Percentiles rank a stretch among this genome's conserved stretches.
phyloP scores from a whole-genome alignment of 2,329 filamentous ascomycete genomes.

The Alternaria alternata region DNA sequence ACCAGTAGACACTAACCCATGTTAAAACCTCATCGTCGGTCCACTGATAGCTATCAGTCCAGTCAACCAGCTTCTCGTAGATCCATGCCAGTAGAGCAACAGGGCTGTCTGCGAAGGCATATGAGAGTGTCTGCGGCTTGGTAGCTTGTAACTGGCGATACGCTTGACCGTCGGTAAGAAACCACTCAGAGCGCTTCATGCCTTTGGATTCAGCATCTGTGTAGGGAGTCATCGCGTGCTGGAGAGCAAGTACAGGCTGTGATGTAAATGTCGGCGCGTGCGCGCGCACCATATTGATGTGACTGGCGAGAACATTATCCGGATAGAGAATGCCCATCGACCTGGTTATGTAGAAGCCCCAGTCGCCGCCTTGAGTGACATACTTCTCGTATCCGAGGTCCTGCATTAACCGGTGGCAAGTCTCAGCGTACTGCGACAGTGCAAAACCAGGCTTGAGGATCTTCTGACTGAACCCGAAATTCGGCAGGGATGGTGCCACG shows the following conservation, averaged over 20 bases:
- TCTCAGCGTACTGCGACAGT: constrained; percentile 68
- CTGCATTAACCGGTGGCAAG: constrained; percentile 72
- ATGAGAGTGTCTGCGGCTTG: constrained; percentile 76
- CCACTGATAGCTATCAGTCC: constrained; percentile 77
- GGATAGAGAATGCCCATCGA: constrained; percentile 68
- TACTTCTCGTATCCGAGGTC: constrained; percentile 70
- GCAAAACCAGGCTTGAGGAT: constrained; percentile 65
- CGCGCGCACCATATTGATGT: constrained; percentile 68
- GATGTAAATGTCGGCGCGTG: constrained; percentile 48
- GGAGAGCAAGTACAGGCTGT: constrained; percentile 65
- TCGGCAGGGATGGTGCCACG: constrained; percentile 63
- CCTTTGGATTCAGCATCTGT: constrained; percentile 61
- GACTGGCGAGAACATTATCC: constrained; percentile 64
- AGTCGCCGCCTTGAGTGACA: constrained; percentile 70
- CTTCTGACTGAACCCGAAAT: constrained; percentile 63
- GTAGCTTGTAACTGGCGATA: constrained; percentile 70
- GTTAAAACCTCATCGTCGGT: constrained; percentile 78
- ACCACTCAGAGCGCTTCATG: constrained; percentile 64
- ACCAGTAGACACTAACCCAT: constrained; percentile 78
- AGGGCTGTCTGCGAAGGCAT: constrained; percentile 73
- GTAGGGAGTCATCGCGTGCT: constrained; percentile 65
- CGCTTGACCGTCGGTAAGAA: constrained; percentile 63
- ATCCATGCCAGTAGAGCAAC: constrained; percentile 79
- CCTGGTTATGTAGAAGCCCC: constrained; percentile 73
- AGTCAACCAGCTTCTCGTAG: constrained; percentile 80